phyloP scores from a whole-genome alignment of 2,329 filamentous ascomycete species.

The Cercospora sesami region DNA sequence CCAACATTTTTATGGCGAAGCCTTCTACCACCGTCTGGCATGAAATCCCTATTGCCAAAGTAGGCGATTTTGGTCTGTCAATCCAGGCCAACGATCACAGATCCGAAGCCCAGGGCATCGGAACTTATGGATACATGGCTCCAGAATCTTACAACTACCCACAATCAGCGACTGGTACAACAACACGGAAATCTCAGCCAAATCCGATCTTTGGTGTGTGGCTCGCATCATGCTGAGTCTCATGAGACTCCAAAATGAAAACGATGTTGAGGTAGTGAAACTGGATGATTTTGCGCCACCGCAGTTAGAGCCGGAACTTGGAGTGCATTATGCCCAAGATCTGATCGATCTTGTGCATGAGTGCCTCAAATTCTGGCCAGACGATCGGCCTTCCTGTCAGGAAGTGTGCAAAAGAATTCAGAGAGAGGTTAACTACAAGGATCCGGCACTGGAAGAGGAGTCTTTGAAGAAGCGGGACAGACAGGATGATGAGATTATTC shows the following conservation, averaged over 20 bases:
- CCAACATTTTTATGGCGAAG: background rate
- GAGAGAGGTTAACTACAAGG: background rate
- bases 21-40: background rate
- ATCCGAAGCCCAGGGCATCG: background rate
- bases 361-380: background rate
- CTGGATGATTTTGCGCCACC: background rate
- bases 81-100: background rate
- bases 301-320: background rate
- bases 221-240: conserved; percentile 5
- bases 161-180: background rate
- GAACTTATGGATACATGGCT: conserved; percentile 1
- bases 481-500: background rate
- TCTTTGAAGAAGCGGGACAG: background rate
- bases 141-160: background rate
- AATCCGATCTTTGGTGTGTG: background rate
- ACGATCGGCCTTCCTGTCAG: background rate
- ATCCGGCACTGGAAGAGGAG: background rate
- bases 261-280: background rate
- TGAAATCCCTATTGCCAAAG: background rate
- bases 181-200: background rate
- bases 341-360: conserved; percentile 1
- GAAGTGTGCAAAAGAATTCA: background rate
- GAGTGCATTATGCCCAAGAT: background rate
- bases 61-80: background rate
- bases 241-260: background rate